phyloP scores from a whole-genome alignment of 768 basidiomycete genomes.

The Hebeloma cylindrosporum region DNA sequence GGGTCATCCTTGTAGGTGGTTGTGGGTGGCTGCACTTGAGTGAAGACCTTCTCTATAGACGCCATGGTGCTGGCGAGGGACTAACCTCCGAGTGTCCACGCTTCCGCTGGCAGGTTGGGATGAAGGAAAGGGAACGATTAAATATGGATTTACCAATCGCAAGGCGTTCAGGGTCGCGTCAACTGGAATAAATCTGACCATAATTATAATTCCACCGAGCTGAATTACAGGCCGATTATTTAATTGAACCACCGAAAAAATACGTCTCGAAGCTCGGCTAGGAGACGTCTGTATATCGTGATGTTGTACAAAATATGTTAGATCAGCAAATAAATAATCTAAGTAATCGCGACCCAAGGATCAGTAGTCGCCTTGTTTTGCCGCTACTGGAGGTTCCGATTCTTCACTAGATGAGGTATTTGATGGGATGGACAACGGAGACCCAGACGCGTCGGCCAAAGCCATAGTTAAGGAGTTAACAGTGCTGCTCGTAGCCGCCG shows the following conservation, averaged over 20 bases:
- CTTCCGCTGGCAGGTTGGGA: neutral
- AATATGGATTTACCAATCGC: no score
- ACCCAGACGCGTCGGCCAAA: constrained; percentile 11
- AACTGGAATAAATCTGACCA: no score
- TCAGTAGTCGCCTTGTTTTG: no score
- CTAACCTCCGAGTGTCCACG: constrained; percentile 12
- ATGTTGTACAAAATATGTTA: no score
- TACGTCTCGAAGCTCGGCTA: no score
- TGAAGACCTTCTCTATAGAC: constrained; percentile 32
- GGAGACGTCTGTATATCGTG: no score
- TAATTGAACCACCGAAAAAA: no score
- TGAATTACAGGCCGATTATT: no score
- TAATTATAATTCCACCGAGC: no score
- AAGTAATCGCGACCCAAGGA: no score
- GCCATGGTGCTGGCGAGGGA: constrained; percentile 18
- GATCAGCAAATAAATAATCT: no score
- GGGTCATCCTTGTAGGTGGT: constrained; percentile 29
- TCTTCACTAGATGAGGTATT: neutral
- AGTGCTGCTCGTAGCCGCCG: constrained; percentile 13
- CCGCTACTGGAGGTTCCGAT: neutral
- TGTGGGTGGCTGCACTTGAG: constrained; percentile 34
- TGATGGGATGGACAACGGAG: constrained; percentile 5
- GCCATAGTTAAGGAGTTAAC: constrained; percentile 13
- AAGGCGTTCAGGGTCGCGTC: no score
- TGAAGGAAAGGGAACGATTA: constrained; percentile 14